Base-by-base conservation (phyloP, 345 rosid genomes). In the Bruguiera gymnorhiza region DNA sequence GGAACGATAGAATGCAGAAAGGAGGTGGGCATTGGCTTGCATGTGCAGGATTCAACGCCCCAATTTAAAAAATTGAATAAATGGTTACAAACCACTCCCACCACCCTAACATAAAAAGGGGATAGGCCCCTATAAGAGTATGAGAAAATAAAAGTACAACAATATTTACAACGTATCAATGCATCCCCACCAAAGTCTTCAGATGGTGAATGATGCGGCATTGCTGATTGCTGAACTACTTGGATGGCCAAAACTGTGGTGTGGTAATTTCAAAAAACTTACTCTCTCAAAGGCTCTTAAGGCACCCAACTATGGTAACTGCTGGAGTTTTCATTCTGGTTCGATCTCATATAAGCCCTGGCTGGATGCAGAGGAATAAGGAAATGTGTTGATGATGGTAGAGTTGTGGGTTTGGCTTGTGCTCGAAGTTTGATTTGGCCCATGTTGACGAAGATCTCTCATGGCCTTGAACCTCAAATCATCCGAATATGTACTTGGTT, bases 381-480 rank as follows among this genome's bases (percentile, higher is more conserved):
- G 66, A 27, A 69, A 62, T n/a, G 73, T 73, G 46, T 66, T 75
- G 23, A 52, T 62, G 6, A 69, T 59, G 24, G 68, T 75, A 56
- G 84, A 73, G 62, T 75, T 67, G 63, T 70, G 84, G 18, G 78
- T 75, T 63, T 82, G 81, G 68, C 76, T 76, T 60, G 30, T 55
- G 66, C 82, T 75, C 8, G 37, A 43, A 34, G 51, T 74, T 37
- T 72, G 75, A 52, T 73, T 30, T 51, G 72, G 83, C 56, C 68
- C 60, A 31, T 67, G 71, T 62, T 23, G 78, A 34, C 73, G 75
- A n/a, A 80, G 66, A 58, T 83, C 90, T 77, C 80, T 79, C 74
- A 84, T 71, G 67, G 73, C 70, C 30, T 74, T 74, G 68, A 78
- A 74, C 69, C 78, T 70, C 27, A 74, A 30, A 63, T 78, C 82